phyloP scores from a whole-genome alignment of 352 stramenopile species.

The Pythium monospermum region DNA sequence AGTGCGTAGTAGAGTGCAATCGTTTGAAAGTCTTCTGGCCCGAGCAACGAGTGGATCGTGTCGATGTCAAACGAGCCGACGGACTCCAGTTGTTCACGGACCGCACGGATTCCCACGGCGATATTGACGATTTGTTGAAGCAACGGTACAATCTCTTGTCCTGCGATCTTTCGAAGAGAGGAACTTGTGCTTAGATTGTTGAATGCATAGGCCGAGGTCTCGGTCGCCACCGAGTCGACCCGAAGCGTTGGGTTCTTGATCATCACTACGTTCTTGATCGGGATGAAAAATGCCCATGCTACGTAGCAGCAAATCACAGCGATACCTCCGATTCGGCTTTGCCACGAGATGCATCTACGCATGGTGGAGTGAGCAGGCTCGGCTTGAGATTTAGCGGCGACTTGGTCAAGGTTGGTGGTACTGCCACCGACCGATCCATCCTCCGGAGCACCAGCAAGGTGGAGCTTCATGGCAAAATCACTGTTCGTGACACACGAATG shows the following conservation, averaged over 20 bases:
- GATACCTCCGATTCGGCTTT: slow-evolving; percentile 15
- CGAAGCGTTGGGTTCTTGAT: slow-evolving; percentile 27
- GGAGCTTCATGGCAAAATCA: no score
- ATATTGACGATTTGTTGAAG: slow-evolving; percentile 20
- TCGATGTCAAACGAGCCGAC: slow-evolving; percentile 26
- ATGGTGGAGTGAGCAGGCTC: no score
- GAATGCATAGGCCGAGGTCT: slow-evolving; percentile 12
- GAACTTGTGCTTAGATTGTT: not conserved
- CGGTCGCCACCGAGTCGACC: slow-evolving; percentile 16
- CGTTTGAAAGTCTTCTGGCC: slow-evolving; percentile 23
- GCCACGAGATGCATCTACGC: not conserved
- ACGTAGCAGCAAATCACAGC: slow-evolving; percentile 21
- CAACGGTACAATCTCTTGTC: slow-evolving; percentile 15
- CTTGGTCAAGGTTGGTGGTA: no score
- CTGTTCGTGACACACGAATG: no score
- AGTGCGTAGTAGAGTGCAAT: slow-evolving; percentile 28
- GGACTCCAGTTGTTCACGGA: slow-evolving; percentile 26
- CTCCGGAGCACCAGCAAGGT: no score
- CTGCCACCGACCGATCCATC: no score
- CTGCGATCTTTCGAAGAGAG: slow-evolving; percentile 7
- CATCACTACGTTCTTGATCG: slow-evolving; percentile 40
- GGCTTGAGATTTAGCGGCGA: no score
- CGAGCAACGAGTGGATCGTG: slow-evolving; percentile 23
- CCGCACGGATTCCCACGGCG: slow-evolving; percentile 13
- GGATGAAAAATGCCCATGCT: slow-evolving; percentile 31